These are phyloP conservation scores for Coccomyxa sp. DNA, from an alignment of 139 green algal species.

Conservation along the genomic window DNA sequence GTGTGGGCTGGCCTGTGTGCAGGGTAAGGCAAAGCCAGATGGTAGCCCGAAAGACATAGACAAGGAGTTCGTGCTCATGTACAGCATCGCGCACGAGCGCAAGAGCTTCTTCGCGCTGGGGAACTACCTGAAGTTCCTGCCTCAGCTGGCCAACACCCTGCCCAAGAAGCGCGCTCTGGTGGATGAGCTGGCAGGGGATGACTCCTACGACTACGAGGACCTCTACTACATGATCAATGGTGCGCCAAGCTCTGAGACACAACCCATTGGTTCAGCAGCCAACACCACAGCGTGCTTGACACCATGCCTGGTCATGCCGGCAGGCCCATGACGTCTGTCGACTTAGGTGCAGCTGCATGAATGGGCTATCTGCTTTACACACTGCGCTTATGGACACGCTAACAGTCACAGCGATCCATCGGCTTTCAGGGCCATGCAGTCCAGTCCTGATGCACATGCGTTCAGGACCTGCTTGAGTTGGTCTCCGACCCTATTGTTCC, in stretches of 20 bases:
- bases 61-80: conserved; percentile 43
- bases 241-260: too few species aligned
- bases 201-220: not conserved
- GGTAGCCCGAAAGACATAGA: conserved; percentile 30
- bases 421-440: conserved; percentile 26
- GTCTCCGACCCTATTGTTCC: too few species aligned
- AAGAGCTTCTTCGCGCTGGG: conserved; percentile 11
- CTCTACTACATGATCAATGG: conserved; percentile 13
- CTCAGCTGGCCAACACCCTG: too few species aligned
- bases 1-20: too few species aligned
- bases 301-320: too few species aligned
- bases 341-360: too few species aligned
- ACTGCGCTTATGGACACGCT: conserved; percentile 34
- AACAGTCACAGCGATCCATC: conserved; percentile 39
- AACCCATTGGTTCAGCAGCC: too few species aligned
- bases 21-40: not conserved
- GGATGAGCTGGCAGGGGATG: not conserved
- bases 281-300: too few species aligned
- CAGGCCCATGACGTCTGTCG: too few species aligned
- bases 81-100: conserved; percentile 31
- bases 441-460: too few species aligned
- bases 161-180: not conserved
- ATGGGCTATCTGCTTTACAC: too few species aligned
- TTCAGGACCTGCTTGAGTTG: too few species aligned
- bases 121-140: not conserved